Base-by-base conservation (phyloP, 2,329 filamentous ascomycete genomes). In the Exophiala phaeomuriformis region DNA sequence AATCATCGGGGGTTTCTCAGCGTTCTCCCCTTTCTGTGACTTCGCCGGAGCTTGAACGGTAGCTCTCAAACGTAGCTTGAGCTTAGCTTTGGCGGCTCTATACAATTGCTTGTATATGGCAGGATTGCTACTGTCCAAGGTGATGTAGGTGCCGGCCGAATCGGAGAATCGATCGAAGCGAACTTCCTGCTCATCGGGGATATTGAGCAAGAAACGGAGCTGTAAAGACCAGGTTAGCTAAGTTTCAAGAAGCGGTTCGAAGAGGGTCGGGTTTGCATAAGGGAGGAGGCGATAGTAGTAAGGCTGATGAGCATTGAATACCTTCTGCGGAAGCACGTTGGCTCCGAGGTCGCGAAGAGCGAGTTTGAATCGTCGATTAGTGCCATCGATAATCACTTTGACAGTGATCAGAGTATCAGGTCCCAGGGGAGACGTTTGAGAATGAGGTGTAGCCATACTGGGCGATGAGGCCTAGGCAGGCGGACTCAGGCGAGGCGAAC, bases 41-140 rank as follows among this genome's bases (percentile, higher is more conserved):
- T 59, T 45, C 43, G 51, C 50, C 41, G 60, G 55, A 27, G 69
- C 63, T 49, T 72, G 67, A 33, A 78, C 65, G 10, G 81, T 84
- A 36, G 87, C 85, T 62, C 83, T 88, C 55, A 98, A 81, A 71
- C 93, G 90, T 63, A 98, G 84, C 83, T 97, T 98, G 61, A 90
- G 83, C 79, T 98, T 98, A 36, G 93, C 93, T 77, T 96, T 98
- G 60, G 93, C 93, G 62, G 93, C 93, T 65, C 93, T 86, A 69
- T 93, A 91, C 40, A 98, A 84, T 69, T 96, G 93, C 77, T 96
- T 97, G 78, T 95, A 98, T 65, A 95, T 88, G 43, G 87, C 78
- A 5, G 80, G 73, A 66, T 95, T 94, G 67, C 77, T 77, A 58
- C 82, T 76, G 69, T 95, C 86, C 56, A 98, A 84, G 42, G 80